Evolutionary conservation across 2,329 filamentous ascomycete genomes (phyloP), one percentile per base, ranked within the genome.

Genomic region (Phoma sp.): DNA sequence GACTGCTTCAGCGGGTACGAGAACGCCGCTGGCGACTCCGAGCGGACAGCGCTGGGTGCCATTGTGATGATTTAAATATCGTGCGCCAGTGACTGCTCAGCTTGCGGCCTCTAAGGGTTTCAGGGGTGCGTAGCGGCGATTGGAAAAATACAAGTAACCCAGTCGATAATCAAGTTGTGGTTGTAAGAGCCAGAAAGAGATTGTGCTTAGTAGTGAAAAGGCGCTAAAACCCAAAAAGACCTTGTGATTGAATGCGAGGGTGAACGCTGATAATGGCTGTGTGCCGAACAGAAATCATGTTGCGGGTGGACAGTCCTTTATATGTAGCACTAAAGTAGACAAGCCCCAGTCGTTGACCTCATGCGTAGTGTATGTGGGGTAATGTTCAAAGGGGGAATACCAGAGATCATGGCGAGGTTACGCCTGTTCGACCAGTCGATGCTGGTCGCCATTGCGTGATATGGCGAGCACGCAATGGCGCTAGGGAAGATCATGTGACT

Each of bases 21-120:
- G 35, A 59, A 57, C 32, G 63, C 60, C 14, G 51, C 32, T 30
- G 52, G 61, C 32, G 65, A 57, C 40, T 69, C 67, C n/a, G 59
- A 55, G 52, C 62, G 60, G 39, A 72, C 60, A 36, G 70, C 47
- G 54, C 69, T 67, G 11, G 70, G 70, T 37, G 69, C 70, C 70
- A 73, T 73, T 3, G 24, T 38, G 1, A 11, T 27, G 36, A 30
- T 24, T 13, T 11, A 32, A 27, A 14, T 14, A n/a, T 27, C 18
- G 9, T 9, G 29, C 32, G 32, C 39, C 32, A 37, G 30, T 51
- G 39, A 29, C 27, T 29, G 9, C 9, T 29, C 9, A 33, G 13
- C 7, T 33, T 33, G 32, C 32, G 7, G 10, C 7, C 5, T 5
- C 13, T 7, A 33, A 33, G 32, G 18, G 18, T 18, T 18, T 18